phyloP scores from a whole-genome alignment of 441 rosid species.

The Euphorbia celastroides region DNA sequence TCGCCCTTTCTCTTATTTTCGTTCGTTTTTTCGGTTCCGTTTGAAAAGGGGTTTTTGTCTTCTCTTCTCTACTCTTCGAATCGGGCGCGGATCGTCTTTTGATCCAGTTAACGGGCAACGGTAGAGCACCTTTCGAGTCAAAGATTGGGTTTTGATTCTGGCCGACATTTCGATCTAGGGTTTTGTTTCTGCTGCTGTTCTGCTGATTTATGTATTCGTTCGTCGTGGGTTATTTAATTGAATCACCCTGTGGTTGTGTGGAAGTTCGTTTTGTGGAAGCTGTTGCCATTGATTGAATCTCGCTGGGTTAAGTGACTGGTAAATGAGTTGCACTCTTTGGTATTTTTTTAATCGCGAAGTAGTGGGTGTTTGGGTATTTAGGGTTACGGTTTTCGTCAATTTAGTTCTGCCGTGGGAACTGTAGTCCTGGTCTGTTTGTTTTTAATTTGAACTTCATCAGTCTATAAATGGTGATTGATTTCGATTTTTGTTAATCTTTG shows the following conservation, averaged over 20 bases:
- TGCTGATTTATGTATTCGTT: no score
- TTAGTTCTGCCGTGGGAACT: background rate
- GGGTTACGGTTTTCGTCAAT: constrained; percentile 1
- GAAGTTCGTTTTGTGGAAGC: background rate
- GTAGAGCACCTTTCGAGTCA: background rate
- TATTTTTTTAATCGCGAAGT: background rate
- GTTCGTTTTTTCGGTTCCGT: background rate
- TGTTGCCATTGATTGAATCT: background rate
- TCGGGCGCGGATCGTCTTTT: constrained; percentile 2
- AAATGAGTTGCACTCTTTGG: background rate
- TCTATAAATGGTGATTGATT: background rate
- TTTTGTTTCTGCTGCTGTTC: background rate
- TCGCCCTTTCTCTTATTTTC: background rate
- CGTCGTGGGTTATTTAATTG: background rate
- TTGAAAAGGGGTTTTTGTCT: background rate
- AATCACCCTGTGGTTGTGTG: background rate
- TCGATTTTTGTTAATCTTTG: background rate
- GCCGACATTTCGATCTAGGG: constrained; percentile 15
- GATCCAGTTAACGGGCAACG: background rate
- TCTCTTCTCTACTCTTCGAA: background rate
- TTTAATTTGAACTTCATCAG: background rate
- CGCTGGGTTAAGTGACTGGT: constrained; percentile 2
- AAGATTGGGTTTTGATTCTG: constrained; percentile 1
- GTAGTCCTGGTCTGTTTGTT: background rate
- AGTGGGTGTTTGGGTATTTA: constrained; percentile 4